Base-by-base conservation (phyloP, 2,329 filamentous ascomycete genomes). In the Kalmusia sp. region DNA sequence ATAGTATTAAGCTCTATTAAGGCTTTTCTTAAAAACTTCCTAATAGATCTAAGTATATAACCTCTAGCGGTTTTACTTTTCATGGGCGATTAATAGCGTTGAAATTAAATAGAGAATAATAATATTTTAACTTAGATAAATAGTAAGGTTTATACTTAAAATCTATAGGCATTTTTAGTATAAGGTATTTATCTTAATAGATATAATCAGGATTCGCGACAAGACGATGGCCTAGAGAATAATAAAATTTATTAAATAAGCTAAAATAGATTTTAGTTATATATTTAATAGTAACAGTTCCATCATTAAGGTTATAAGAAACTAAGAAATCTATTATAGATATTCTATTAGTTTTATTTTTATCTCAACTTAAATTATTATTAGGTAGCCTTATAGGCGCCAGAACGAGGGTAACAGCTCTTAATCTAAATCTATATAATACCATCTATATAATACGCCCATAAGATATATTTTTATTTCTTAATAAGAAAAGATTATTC, bases 21-120 rank as follows among this genome's bases (percentile, higher is more conserved):
- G 17, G 3, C n/a, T 38, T 2, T 24, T 2, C 17, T n/a, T 6
- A 19, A 40, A 21, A 54, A 50, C 33, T 54, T 54, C 52, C 37
- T 4, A 19, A 51, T 9, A 51, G 37, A 22, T 55, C 30, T 27
- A 35, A 30, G 28, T 55, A 24, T 25, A 55, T 51, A 22, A 51
- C 30, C 28, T 55, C 48, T 6, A 37, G 34, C n/a, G 15, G 34
- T 37, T 37, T 37, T 37, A 6, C 9, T 6, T 28, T 28, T 28
- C 7, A 7, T 6, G n/a, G 15, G 6, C 15, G 6, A 21, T 6
- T 6, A 4, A 4, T 5, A 6, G 12, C 12, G 4, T 9, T n/a
- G 4, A n/a, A 14, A 14, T 33, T n/a, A 51, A 17, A 24, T 35
- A 14, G 35, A 39, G 11, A 22, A 30, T 17, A 11, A 12, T 4